phyloP scores from a whole-genome alignment of 75 land plant species.

The Pinus albicaulis region DNA sequence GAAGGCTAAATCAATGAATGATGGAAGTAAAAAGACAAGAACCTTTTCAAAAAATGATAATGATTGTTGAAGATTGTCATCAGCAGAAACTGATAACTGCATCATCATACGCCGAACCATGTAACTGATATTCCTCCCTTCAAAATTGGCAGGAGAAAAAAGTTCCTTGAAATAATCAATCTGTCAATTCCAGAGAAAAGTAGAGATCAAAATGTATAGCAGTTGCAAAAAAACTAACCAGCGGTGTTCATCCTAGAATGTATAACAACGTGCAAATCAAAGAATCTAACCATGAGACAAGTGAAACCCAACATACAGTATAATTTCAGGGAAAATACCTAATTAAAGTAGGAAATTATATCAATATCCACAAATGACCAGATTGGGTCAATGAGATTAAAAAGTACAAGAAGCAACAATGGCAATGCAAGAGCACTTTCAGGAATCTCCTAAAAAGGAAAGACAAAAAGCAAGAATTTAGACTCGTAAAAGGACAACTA shows the following conservation, averaged over 20 bases:
- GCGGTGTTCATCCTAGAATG: conserved; percentile 3
- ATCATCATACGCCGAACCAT: conserved; percentile 78
- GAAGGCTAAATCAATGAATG: conserved; percentile 4
- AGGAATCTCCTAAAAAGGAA: too few species aligned
- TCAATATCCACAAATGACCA: background rate
- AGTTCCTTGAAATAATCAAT: conserved; percentile 62
- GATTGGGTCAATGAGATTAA: too few species aligned
- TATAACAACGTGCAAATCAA: background rate
- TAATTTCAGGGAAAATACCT: background rate
- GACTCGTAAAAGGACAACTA: too few species aligned
- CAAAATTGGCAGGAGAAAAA: conserved; percentile 32
- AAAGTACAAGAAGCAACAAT: too few species aligned
- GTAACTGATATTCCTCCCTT: conserved; percentile 22
- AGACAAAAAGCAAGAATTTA: too few species aligned
- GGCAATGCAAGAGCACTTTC: too few species aligned
- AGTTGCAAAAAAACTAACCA: background rate
- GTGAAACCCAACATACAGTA: background rate
- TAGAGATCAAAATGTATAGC: conserved; percentile 5
- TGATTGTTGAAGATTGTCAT: conserved; percentile 73
- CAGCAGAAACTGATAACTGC: conserved; percentile 64
- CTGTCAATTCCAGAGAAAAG: conserved; percentile 25
- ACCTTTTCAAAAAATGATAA: conserved; percentile 90
- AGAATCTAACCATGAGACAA: background rate
- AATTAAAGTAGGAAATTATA: background rate
- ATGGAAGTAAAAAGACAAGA: background rate